phyloP scores from a whole-genome alignment of 495 filamentous ascomycete genomes.

The Saxophila tyrrhenica region DNA sequence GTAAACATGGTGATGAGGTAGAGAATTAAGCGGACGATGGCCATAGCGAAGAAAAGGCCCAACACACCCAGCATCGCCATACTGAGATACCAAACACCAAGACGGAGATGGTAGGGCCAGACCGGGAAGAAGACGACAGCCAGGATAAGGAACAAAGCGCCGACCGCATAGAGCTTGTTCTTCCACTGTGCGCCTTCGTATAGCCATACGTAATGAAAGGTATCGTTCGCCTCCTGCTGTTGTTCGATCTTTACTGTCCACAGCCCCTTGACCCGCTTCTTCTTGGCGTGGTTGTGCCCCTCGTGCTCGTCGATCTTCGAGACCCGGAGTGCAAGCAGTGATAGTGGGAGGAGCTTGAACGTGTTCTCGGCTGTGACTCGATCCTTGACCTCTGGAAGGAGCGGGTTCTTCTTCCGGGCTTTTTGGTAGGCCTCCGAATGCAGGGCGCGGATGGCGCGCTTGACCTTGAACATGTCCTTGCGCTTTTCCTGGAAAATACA shows the following conservation, averaged over 20 bases:
- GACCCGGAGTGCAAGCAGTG: conserved; percentile 87
- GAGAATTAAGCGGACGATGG: conserved; percentile 89
- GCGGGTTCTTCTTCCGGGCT: conserved; percentile 77
- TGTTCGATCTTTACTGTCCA: conserved; percentile 97
- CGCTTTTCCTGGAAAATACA: conserved; percentile 92
- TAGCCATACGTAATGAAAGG: conserved; percentile 93
- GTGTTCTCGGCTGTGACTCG: conserved; percentile 76
- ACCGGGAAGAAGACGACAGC: conserved; percentile 88
- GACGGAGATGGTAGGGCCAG: conserved; percentile 82
- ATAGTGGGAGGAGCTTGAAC: conserved; percentile 92
- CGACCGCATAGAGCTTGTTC: conserved; percentile 78
- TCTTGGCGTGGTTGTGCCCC: conserved; percentile 61
- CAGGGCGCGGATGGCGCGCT: conserved; percentile 89
- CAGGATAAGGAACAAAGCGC: conserved; percentile 71
- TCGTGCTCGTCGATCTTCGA: conserved; percentile 69
- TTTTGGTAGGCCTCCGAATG: conserved; percentile 79
- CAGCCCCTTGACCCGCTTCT: conserved; percentile 84
- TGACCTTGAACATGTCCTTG: conserved; percentile 98
- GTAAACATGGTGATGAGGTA: conserved; percentile 86
- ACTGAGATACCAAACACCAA: conserved; percentile 95
- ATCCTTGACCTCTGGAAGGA: conserved; percentile 72
- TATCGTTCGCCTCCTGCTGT: conserved; percentile 82
- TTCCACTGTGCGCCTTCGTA: conserved; percentile 92
- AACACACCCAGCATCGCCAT: conserved; percentile 88
- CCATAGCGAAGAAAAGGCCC: conserved; percentile 94